Base-by-base conservation (phyloP, 208 protist species). In the Wallacemonas rigidus region DNA sequence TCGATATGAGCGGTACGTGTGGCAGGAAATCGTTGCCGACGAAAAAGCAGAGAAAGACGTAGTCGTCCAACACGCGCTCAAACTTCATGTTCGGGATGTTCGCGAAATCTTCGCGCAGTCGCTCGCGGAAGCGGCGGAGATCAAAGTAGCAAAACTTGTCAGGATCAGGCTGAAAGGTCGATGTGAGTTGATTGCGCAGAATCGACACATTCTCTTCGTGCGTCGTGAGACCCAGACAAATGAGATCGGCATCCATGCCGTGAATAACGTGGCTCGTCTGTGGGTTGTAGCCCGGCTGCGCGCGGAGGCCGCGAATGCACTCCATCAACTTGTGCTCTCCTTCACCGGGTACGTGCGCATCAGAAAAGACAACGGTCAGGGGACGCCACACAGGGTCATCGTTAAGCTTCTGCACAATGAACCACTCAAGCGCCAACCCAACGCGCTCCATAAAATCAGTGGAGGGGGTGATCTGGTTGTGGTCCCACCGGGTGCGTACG, bases 21-120 rank as follows among this genome's bases (percentile, higher is more conserved):
- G 99, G 99, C 57, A 99, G 79, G 74, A 99, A 99, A 84, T 99
- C 99, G 77, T 99, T 99, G 40, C 99, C 99, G 41, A 98, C 94
- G 69, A 99, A 98, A 80, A 99, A 99, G 87, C 97, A 99, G 3
- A 99, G 76, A 65, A 99, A 99, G 38, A 99, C 89, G 81, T 99
- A 99, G 81, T 99, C 99, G 76, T 99, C 98, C 11, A 99, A 74
- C 1, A 99, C 81, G 17, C 98, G 79, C 83, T 99, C 98, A 60
- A 99, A 97, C 74, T 98, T 75, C 77, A 92, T 98, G n/a, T 88
- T 69, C 14, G 41, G 43, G 62, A 97, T 85, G 67, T 72, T 71
- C 26, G 61, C 68, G 69, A 99, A 98, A 61, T 98, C 93, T 44
- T 81, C 73, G 62, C 65, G 71, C 26, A 98, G 81, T 60, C 72